Evolutionary conservation across 164 flowering plant genomes (phyloP).

Genomic region (Platanus orientalis): DNA sequence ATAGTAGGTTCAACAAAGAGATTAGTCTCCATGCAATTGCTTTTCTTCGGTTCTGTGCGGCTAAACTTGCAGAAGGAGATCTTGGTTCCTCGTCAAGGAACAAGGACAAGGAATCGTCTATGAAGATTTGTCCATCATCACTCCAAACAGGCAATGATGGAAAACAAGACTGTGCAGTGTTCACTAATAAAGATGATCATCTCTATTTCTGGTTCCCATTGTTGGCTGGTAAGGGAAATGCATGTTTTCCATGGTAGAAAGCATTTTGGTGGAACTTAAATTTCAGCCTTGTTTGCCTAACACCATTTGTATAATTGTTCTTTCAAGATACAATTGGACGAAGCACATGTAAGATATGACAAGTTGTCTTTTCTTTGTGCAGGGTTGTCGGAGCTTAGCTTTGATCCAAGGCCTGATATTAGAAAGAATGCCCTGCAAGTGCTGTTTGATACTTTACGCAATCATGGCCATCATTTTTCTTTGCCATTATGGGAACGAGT

Average conservation of each 20-base stretch:
- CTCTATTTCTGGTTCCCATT: conserved; percentile 95
- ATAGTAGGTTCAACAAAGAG: conserved; percentile 88
- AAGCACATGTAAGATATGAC: background rate
- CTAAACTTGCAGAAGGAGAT: conserved; percentile 95
- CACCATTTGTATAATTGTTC: background rate
- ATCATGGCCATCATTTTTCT: conserved; percentile 92
- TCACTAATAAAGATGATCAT: conserved; percentile 66
- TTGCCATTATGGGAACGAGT: conserved; percentile 93
- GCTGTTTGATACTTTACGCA: conserved; percentile 84
- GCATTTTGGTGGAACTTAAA: background rate
- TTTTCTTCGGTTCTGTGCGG: conserved; percentile 91
- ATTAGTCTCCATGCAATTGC: conserved; percentile 95
- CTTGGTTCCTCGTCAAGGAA: conserved; percentile 63
- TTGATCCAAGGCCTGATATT: conserved; percentile 94
- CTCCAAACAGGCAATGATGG: conserved; percentile 54
- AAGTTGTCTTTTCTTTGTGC: conserved; percentile 19
- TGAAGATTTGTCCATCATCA: conserved; percentile 41
- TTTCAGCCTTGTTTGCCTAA: background rate
- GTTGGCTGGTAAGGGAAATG: conserved; percentile 74
- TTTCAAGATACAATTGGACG: background rate
- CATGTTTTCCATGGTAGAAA: background rate
- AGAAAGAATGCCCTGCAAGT: conserved; percentile 85
- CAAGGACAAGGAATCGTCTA: conserved; percentile 55
- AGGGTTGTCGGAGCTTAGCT: conserved; percentile 98
- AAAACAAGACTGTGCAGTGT: conserved; percentile 48